These are phyloP conservation scores for Lactuca saligna DNA, from an alignment of 129 eudicot species.

Conservation along the genomic window DNA sequence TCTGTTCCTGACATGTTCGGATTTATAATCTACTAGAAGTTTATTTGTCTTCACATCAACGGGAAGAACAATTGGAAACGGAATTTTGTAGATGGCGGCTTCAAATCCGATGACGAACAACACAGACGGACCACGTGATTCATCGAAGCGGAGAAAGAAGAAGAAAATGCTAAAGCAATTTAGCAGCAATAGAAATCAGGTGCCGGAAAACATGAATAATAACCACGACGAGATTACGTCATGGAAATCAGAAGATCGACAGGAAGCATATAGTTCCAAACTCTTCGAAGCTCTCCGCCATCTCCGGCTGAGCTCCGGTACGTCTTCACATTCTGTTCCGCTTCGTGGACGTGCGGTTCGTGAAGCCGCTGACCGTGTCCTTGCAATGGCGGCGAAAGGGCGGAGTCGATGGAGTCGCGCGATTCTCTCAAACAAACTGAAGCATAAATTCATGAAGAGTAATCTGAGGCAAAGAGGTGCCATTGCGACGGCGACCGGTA, in stretches of 20 bases:
- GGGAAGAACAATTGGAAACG: conserved; percentile 6
- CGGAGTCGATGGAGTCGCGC: conserved; percentile 74
- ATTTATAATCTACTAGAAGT: background rate
- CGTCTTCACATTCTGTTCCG: conserved; percentile 17
- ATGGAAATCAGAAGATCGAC: conserved; percentile 50
- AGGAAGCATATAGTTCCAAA: conserved; percentile 48
- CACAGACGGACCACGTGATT: background rate
- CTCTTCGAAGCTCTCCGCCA: conserved; percentile 48
- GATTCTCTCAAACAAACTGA: conserved; percentile 47
- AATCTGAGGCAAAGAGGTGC: conserved; percentile 38
- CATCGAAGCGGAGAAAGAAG: conserved; percentile 15
- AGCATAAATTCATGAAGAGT: conserved; percentile 29
- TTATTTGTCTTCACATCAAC: background rate
- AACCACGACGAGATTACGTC: background rate
- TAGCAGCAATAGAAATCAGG: background rate
- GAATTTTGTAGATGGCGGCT: background rate
- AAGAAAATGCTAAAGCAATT: conserved; percentile 19
- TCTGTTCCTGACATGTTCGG: background rate
- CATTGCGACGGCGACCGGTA: conserved; percentile 17
- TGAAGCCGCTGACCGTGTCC: conserved; percentile 61
- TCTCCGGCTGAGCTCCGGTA: conserved; percentile 29
- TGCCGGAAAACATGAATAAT: background rate
- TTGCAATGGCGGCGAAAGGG: conserved; percentile 66
- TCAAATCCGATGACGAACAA: conserved; percentile 11
- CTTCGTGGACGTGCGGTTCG: conserved; percentile 37